Evolutionary conservation across 306 rosid species (phyloP).

Genomic region (Elaeagnus macrophylla): DNA sequence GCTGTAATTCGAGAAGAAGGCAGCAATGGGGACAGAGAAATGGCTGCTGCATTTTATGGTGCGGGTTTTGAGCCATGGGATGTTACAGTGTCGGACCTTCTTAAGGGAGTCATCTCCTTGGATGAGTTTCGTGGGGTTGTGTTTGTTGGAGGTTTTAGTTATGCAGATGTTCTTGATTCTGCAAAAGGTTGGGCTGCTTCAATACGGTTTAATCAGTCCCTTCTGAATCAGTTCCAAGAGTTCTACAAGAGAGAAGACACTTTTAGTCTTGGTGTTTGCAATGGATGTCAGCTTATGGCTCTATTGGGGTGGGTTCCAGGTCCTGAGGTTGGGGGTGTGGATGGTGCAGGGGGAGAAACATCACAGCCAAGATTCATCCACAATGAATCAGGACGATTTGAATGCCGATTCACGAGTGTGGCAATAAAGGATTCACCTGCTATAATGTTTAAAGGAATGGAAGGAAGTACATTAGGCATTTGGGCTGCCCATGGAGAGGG

Average conservation of each 20-base stretch:
- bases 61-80: conserved; percentile 91
- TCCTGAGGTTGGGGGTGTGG: conserved; percentile 75
- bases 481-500: conserved; percentile 95
- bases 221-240: conserved; percentile 74
- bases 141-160: conserved; percentile 92
- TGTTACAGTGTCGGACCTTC: conserved; percentile 78
- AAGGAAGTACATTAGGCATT: conserved; percentile 68
- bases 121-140: conserved; percentile 55
- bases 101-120: conserved; percentile 51
- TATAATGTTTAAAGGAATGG: conserved; percentile 79
- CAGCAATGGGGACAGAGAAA: conserved; percentile 89
- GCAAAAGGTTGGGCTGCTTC: conserved; percentile 92
- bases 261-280: conserved; percentile 87
- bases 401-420: conserved; percentile 84
- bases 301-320: conserved; percentile 90
- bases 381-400: conserved; percentile 79
- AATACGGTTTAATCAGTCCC: conserved; percentile 64
- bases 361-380: conserved; percentile 84
- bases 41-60: conserved; percentile 83
- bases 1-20: conserved; percentile 95
- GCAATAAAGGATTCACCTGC: conserved; percentile 71
- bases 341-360: conserved; percentile 68
- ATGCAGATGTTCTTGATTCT: conserved; percentile 88
- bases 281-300: conserved; percentile 96
- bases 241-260: conserved; percentile 73